phyloP scores from a whole-genome alignment of 2,329 filamentous ascomycete genomes.

The Nigrograna mackinnonii region DNA sequence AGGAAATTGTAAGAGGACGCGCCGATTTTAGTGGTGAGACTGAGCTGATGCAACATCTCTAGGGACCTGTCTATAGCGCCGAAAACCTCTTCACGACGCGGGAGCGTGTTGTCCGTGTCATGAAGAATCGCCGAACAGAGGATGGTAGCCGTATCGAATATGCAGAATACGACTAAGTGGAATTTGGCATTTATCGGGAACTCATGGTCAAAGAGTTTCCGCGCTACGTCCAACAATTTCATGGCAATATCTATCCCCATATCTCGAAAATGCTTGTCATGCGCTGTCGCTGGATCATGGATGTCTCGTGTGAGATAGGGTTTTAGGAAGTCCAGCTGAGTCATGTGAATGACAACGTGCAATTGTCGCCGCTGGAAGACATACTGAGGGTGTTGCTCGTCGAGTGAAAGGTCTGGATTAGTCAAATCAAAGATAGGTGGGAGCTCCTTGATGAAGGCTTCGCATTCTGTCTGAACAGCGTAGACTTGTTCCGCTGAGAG shows the following conservation, averaged over 20 bases:
- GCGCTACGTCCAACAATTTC: slow-evolving; percentile 46
- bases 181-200: slow-evolving; percentile 54
- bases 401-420: slow-evolving; percentile 47
- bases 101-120: slow-evolving; percentile 47
- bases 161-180: slow-evolving; percentile 53
- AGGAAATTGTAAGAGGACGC: slow-evolving; percentile 34
- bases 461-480: slow-evolving; percentile 38
- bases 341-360: slow-evolving; percentile 50
- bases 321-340: slow-evolving; percentile 52
- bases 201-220: slow-evolving; percentile 48
- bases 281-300: slow-evolving; percentile 25
- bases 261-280: slow-evolving; percentile 44
- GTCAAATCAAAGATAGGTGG: slow-evolving; percentile 45
- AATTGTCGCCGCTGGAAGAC: slow-evolving; percentile 52
- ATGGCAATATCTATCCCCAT: slow-evolving; percentile 51
- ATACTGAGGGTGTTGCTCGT: slow-evolving; percentile 48
- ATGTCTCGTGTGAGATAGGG: slow-evolving; percentile 47
- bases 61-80: slow-evolving; percentile 40
- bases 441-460: slow-evolving; percentile 49
- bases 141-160: slow-evolving; percentile 57
- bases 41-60: slow-evolving; percentile 33
- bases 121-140: slow-evolving; percentile 57
- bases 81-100: slow-evolving; percentile 46
- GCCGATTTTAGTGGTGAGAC: slow-evolving; percentile 29
- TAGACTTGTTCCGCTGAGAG: slow-evolving; percentile 26